Evolutionary conservation across 1,284 basidiomycete species (phyloP), one percentile per base, ranked within the genome.

Genomic region (Ceratobasidium sp.): DNA sequence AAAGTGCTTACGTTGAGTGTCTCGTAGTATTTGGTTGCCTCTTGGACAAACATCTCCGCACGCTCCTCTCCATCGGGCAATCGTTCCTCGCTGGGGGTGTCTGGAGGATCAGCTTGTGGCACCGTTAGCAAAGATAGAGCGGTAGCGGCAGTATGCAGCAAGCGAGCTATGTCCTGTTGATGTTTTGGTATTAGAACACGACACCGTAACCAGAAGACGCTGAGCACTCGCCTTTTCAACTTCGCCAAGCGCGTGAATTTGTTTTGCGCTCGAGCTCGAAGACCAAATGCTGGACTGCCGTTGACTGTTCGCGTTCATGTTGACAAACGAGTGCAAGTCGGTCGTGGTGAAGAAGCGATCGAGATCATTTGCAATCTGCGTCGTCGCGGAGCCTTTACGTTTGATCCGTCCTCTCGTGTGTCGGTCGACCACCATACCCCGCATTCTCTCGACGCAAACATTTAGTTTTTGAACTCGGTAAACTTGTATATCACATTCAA

Each of bases 1-100:
- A 34, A 26, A 45, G 28, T 14, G 84, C 88, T 76, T 77, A 93
- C 92, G 78, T 93, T 89, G 9, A 93, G 83, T 30, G 88, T 87
- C 76, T 92, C 88, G 78, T 93, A 93, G 80, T 92, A 93, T 78
- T 92, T 90, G 80, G 88, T 90, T 60, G 91, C 90, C 82, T 92
- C 90, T 53, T 90, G 83, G 53, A 93, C 91, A 76, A 93, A 93
- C 77, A 92, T 89, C 76, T 93, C 92, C 12, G 90, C 91, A 48
- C 92, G 84, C 79, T 93, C 92, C 74, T 90, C 91, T 39, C 90
- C 91, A 77, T 91, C 89, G 1, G 92, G 91, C 8, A 39, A 61
- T 45, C n/a, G 48, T 23, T 59, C 57, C 18, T 50, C 64, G 16
- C 41, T 45, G 60, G 82, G 83, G 67, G 89, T 88, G 14, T 86